These are phyloP conservation scores for Leucocoprinus birnbaumii DNA, from an alignment of 768 basidiomycete genomes.

Conservation along the genomic window DNA sequence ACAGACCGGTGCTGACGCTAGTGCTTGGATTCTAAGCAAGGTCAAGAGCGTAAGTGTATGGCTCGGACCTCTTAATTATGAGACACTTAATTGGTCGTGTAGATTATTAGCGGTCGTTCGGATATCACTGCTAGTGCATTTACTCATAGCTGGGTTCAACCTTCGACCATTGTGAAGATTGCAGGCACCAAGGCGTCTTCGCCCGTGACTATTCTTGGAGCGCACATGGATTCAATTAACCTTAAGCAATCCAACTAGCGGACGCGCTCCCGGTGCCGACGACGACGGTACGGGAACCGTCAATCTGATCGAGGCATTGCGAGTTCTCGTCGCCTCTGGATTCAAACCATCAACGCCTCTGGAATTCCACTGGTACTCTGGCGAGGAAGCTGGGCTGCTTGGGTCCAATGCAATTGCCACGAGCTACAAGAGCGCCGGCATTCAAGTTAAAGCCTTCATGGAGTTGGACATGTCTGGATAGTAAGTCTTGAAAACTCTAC, in stretches of 20 bases:
- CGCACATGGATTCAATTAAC: constrained; percentile 43
- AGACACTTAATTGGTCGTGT: neutral
- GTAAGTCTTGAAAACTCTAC: constrained; percentile 17
- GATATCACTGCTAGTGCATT: constrained; percentile 28
- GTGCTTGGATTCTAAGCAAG: constrained; percentile 33
- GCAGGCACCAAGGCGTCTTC: constrained; percentile 26
- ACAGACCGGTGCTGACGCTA: constrained; percentile 33
- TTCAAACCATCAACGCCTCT: constrained; percentile 38
- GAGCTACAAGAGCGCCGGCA: constrained; percentile 41
- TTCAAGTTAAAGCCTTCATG: constrained; percentile 48
- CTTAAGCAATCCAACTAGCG: constrained; percentile 31
- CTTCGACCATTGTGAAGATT: constrained; percentile 34
- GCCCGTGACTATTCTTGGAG: constrained; percentile 35
- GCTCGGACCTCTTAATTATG: neutral
- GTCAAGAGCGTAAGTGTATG: constrained; percentile 24
- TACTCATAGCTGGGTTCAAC: constrained; percentile 30
- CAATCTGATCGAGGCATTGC: constrained; percentile 40
- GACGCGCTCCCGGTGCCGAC: constrained; percentile 46
- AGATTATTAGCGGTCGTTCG: constrained; percentile 24
- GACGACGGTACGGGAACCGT: constrained; percentile 47
- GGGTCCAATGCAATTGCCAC: constrained; percentile 55
- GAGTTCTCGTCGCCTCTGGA: constrained; percentile 33
- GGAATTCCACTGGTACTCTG: constrained; percentile 48
- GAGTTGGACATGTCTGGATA: constrained; percentile 40
- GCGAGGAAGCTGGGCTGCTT: constrained; percentile 41